Base-by-base conservation (phyloP, 495 filamentous ascomycete species). In the Neurospora tetrasperma region DNA sequence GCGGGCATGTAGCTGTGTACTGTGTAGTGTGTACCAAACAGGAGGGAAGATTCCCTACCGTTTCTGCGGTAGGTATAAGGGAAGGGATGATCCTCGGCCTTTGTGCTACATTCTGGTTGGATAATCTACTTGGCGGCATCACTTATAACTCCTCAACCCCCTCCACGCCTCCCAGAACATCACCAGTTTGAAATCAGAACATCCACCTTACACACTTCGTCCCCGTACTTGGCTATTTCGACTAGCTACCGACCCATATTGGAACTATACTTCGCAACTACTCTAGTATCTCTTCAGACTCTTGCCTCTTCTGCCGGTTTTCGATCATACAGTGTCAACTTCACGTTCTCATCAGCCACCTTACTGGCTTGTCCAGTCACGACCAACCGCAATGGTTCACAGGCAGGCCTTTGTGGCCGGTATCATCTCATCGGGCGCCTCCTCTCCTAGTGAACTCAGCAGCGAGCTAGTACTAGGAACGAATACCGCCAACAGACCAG, bases 381-480 rank as follows among this genome's bases (percentile, higher is more conserved):
- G 35, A 6, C 35, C 35, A 38, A 38, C 54, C 7, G 54, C 54
- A 3, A 66, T 66, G 54, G 54, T 35, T 18, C 8, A 66, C 54
- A 66, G 54, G 54, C 54, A 66, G 27, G 27, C 23, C 54, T 31
- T 66, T 66, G 54, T 66, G 54, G 54, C 54, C 54, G 54, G 54
- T 1, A 35, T 66, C 27, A 66, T 66, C 23, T 66, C 54, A 14
- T 66, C 54, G 8, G 27, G 27, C 14, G 54, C 54, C 38, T 23
- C 71, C 66, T 42, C 40, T 69, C 43, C 54, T n/a, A 76, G 73
- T 38, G 73, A 75, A 1, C 41, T 42, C 39, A 74, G 77, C 68
- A 74, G 72, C 31, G 31, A 39, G 14, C 23, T 43, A 16, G 73
- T 62, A 8, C 48, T 48, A 10, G 48, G 48, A 59, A 20, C 11